Conservation (phyloP, 2,329 filamentous ascomycete species). For the Dendryphion nanum region DNA sequence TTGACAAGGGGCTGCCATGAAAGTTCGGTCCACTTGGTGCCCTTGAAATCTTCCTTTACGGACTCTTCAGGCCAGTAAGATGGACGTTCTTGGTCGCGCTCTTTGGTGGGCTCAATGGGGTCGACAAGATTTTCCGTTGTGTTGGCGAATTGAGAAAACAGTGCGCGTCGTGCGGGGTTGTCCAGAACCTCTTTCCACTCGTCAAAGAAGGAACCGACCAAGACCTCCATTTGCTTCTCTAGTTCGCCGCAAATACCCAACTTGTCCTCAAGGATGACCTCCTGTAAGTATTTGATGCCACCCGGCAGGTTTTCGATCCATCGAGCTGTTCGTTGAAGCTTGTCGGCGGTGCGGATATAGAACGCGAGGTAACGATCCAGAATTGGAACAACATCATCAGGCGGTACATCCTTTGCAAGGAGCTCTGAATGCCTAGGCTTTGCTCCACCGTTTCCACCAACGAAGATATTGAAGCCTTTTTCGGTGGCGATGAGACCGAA, state of each 20-base stretch:
- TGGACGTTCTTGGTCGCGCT: constrained; percentile 72
- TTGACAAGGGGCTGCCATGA: constrained; percentile 80
- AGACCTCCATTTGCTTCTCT: constrained; percentile 82
- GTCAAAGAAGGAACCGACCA: constrained; percentile 83
- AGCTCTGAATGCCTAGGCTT: constrained; percentile 80
- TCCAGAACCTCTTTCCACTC: constrained; percentile 86
- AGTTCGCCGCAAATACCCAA: constrained; percentile 81
- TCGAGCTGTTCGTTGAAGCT: constrained; percentile 81
- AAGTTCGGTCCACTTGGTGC: constrained; percentile 63
- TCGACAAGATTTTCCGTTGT: constrained; percentile 66
- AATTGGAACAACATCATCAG: constrained; percentile 77
- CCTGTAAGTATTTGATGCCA: constrained; percentile 76
- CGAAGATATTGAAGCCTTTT: constrained; percentile 91
- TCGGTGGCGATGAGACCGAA: constrained; percentile 91
- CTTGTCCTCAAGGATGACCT: constrained; percentile 81
- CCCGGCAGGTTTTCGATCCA: constrained; percentile 85
- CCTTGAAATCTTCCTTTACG: constrained; percentile 69
- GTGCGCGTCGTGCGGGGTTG: constrained; percentile 63
- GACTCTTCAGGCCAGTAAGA: constrained; percentile 73
- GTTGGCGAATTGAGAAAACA: constrained; percentile 84
- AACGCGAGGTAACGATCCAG: constrained; percentile 89
- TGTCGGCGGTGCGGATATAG: constrained; percentile 90
- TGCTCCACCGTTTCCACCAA: constrained; percentile 84
- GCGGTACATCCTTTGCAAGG: constrained; percentile 80
- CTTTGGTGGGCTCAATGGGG: constrained; percentile 67